Percentiles rank a stretch among this genome's conserved stretches.
Evolutionary conservation across 768 basidiomycete species (phyloP).

Genomic region (Phanerochaete carnosa): DNA sequence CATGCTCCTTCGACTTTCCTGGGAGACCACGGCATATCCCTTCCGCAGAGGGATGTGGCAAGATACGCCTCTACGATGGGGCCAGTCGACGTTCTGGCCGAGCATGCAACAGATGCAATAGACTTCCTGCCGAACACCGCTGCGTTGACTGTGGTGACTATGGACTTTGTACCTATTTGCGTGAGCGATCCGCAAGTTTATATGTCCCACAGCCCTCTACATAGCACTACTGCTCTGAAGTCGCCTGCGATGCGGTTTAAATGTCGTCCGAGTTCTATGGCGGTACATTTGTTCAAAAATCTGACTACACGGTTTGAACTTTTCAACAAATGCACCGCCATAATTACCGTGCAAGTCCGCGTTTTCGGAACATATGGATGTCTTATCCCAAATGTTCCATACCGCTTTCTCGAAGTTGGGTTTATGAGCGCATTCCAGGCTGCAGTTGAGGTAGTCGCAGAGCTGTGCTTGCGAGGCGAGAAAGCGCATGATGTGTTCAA

Average conservation of each 20-base stretch:
- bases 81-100: background rate
- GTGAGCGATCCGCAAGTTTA: constrained; percentile 20
- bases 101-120: constrained; percentile 53
- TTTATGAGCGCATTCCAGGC: too few species aligned
- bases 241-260: background rate
- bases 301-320: too few species aligned
- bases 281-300: too few species aligned
- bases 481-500: too few species aligned
- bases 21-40: background rate
- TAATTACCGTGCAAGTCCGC: too few species aligned
- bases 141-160: constrained; percentile 79
- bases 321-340: too few species aligned
- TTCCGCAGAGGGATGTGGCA: constrained; percentile 54
- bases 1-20: background rate
- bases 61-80: constrained; percentile 56
- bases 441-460: too few species aligned
- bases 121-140: constrained; percentile 65
- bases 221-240: background rate
- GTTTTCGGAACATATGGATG: too few species aligned
- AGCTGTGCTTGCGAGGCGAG: too few species aligned
- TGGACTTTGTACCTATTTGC: constrained; percentile 71
- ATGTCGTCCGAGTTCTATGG: background rate
- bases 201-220: background rate
- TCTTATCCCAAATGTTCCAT: too few species aligned
- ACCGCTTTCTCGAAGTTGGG: too few species aligned